Conservation (phyloP, 257 asterid species). For the Plectranthus barbatus region DNA sequence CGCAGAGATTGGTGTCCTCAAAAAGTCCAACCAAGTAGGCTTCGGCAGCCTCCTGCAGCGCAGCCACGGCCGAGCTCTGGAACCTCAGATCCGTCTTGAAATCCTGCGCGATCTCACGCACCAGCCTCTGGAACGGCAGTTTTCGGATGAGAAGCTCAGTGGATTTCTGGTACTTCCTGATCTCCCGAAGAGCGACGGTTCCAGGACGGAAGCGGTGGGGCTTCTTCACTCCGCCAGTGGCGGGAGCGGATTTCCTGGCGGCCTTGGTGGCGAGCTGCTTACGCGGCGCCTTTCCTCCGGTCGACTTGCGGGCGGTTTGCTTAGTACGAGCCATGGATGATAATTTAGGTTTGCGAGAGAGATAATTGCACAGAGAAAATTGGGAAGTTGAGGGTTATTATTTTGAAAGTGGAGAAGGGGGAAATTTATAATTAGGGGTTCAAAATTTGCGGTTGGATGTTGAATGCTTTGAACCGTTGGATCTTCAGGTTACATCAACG, state of each 20-base stretch:
- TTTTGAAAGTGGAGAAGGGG: not conserved
- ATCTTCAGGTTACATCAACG: not conserved
- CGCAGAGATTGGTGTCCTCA: conserved; percentile 27
- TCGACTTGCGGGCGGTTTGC: conserved; percentile 26
- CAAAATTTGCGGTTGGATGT: conserved; percentile 20
- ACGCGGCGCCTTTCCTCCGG: conserved; percentile 31
- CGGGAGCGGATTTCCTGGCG: conserved; percentile 28
- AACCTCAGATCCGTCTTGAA: conserved; percentile 26
- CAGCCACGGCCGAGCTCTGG: conserved; percentile 28
- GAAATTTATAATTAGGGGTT: conserved; percentile 5
- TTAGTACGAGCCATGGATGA: conserved; percentile 21
- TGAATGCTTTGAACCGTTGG: conserved; percentile 2
- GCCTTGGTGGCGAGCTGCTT: conserved; percentile 32
- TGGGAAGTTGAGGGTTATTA: not conserved
- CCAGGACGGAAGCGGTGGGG: conserved; percentile 32
- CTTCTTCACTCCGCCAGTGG: conserved; percentile 33
- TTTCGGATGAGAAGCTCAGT: conserved; percentile 20
- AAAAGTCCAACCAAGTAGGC: conserved; percentile 23
- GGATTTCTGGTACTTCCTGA: conserved; percentile 17
- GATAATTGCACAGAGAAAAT: not conserved
- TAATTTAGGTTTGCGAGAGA: not conserved
- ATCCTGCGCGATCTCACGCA: conserved; percentile 32
- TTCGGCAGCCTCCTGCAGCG: conserved; percentile 32
- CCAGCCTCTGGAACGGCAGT: conserved; percentile 27
- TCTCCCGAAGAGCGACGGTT: conserved; percentile 27